Conservation (phyloP, 768 basidiomycete species). For the Suillus alpinus region DNA sequence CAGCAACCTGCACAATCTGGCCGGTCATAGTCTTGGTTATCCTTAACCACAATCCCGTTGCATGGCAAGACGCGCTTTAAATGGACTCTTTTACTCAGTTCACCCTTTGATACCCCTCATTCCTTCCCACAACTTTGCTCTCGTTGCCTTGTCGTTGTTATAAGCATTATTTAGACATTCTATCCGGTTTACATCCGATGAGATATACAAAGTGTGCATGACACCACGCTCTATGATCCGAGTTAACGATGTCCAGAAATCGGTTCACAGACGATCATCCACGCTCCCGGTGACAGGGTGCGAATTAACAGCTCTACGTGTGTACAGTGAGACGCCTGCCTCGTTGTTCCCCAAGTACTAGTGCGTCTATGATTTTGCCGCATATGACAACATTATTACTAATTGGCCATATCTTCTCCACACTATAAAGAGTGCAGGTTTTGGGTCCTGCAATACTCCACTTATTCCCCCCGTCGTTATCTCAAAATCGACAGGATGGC, state of each 20-base stretch:
- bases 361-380: not conserved
- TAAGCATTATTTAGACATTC: conserved; percentile 4
- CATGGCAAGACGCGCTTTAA: not conserved
- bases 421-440: conserved; percentile 9
- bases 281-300: conserved; percentile 1
- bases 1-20: conserved; percentile 13
- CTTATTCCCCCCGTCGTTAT: not conserved
- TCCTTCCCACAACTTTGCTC: conserved; percentile 1
- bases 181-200: conserved; percentile 6
- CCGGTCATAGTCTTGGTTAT: conserved; percentile 1
- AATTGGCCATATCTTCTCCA: conserved; percentile 7
- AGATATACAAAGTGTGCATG: not conserved
- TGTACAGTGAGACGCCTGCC: not conserved
- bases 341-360: not conserved
- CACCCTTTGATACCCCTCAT: not conserved
- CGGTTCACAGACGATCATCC: not conserved
- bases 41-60: not conserved
- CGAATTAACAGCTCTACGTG: not conserved
- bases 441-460: not conserved
- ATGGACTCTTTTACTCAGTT: not conserved
- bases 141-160: not conserved
- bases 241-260: not conserved
- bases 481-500: conserved; percentile 15
- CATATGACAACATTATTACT: not conserved
- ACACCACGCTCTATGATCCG: not conserved